Evolutionary conservation across 768 basidiomycete genomes (phyloP).

Genomic region (Lyophyllum shimeji): DNA sequence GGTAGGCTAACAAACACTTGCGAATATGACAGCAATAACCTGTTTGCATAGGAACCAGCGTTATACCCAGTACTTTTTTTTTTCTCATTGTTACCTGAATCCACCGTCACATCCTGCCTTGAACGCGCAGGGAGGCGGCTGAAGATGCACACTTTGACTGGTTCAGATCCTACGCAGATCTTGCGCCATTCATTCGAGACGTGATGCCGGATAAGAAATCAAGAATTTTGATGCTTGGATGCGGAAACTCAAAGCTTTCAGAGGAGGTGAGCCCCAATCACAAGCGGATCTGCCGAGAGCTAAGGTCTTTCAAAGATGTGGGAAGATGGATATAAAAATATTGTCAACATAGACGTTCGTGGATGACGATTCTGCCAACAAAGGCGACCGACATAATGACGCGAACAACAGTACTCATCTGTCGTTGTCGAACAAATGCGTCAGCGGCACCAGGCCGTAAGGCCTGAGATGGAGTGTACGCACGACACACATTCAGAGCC

Average conservation of each 20-base stretch:
- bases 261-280: constrained; percentile 54
- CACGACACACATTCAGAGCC: background rate
- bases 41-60: constrained; percentile 57
- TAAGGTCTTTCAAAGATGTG: constrained; percentile 61
- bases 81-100: background rate
- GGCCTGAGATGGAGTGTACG: constrained; percentile 75
- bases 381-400: background rate
- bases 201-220: constrained; percentile 62
- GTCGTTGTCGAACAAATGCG: constrained; percentile 77
- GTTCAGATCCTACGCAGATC: constrained; percentile 81
- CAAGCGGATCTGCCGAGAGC: background rate
- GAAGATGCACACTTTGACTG: constrained; percentile 73
- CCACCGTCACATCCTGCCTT: background rate
- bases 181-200: constrained; percentile 59
- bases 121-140: constrained; percentile 45
- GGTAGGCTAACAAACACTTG: constrained; percentile 38
- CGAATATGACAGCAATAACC: background rate
- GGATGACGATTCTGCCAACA: background rate
- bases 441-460: constrained; percentile 40
- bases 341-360: constrained; percentile 76
- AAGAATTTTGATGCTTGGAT: constrained; percentile 77
- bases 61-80: constrained; percentile 56
- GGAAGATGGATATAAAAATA: constrained; percentile 80
- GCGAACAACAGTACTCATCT: constrained; percentile 59
- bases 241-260: constrained; percentile 80